phyloP scores from a whole-genome alignment of 495 filamentous ascomycete genomes.

The Pseudevernia furfuracea region DNA sequence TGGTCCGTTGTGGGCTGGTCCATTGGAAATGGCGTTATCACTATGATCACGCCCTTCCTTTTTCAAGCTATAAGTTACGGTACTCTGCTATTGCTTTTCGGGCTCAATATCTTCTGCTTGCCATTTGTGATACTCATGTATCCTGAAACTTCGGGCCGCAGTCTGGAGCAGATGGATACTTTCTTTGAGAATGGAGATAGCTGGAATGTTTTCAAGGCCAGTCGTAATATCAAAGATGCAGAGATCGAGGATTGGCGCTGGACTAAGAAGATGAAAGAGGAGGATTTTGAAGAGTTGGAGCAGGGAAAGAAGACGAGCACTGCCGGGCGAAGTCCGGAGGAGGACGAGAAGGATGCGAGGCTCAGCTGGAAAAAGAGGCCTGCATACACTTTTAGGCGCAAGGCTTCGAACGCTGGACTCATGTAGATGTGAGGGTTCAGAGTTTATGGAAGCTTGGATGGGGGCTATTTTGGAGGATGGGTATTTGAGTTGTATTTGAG shows the following conservation, averaged over 20 bases:
- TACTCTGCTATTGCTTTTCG: conserved; percentile 48
- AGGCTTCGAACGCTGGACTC: conserved; percentile 27
- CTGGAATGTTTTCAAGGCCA: conserved; percentile 29
- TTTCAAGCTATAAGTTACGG: conserved; percentile 39
- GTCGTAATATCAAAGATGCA: conserved; percentile 23
- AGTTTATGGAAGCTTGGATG: background rate
- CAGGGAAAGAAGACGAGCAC: conserved; percentile 22
- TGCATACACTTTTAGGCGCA: conserved; percentile 25
- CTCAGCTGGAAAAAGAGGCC: conserved; percentile 26
- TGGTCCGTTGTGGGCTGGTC: conserved; percentile 53
- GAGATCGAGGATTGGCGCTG: conserved; percentile 28
- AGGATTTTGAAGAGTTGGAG: conserved; percentile 24
- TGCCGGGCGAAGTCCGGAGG: conserved; percentile 23
- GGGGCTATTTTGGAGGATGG: background rate
- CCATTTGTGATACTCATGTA: conserved; percentile 49
- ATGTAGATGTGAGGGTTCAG: conserved; percentile 16
- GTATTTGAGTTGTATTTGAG: background rate
- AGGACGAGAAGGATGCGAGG: conserved; percentile 27
- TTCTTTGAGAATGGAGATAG: conserved; percentile 38
- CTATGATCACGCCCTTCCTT: conserved; percentile 47
- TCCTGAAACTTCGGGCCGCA: conserved; percentile 50
- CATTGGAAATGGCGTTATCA: conserved; percentile 48
- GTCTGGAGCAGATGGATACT: conserved; percentile 52
- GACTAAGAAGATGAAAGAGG: conserved; percentile 27
- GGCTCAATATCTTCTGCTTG: conserved; percentile 47